A percentile compares a stretch with the other conserved stretches of the same genome.
These are phyloP conservation scores for Ajuga reptans DNA, from an alignment of 305 asterid genomes.

Conservation along the genomic window DNA sequence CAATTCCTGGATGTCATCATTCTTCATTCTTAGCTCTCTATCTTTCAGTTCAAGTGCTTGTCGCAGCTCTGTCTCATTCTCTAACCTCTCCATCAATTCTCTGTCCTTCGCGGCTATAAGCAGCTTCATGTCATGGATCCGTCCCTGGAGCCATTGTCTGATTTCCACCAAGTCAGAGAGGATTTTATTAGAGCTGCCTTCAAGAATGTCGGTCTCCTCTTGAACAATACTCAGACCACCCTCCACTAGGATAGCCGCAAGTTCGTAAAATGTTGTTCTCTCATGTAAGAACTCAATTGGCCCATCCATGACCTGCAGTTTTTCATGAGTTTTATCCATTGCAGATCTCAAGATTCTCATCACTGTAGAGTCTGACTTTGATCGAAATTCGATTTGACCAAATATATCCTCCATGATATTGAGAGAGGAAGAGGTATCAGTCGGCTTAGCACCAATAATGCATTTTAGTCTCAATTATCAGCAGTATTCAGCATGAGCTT, in stretches of 20 bases:
- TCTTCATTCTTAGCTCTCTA: constrained; percentile 30
- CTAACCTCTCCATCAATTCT: constrained; percentile 46
- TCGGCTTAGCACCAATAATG: constrained; percentile 5
- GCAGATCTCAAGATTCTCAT: constrained; percentile 69
- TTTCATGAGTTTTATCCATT: constrained; percentile 70
- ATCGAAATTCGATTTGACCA: constrained; percentile 48
- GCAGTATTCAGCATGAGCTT: not conserved
- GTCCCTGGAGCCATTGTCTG: constrained; percentile 50
- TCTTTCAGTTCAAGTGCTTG: constrained; percentile 47
- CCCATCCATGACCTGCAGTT: constrained; percentile 55
- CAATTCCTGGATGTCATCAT: constrained; percentile 20
- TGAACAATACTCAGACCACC: constrained; percentile 49
- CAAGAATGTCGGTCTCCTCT: constrained; percentile 47
- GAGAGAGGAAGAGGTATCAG: not conserved
- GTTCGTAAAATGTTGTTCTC: constrained; percentile 57
- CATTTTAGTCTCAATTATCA: not conserved
- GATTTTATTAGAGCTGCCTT: constrained; percentile 44
- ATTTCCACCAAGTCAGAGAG: constrained; percentile 53
- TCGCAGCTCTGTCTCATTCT: constrained; percentile 44
- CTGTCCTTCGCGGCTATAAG: constrained; percentile 51
- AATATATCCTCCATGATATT: constrained; percentile 51
- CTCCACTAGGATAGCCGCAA: constrained; percentile 65
- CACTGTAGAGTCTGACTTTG: constrained; percentile 49
- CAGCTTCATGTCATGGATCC: constrained; percentile 47
- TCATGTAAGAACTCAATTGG: constrained; percentile 64